These are phyloP conservation scores for Parasarocladium wereldwijsianum DNA, from an alignment of 2,329 filamentous ascomycete species.

Conservation along the genomic window DNA sequence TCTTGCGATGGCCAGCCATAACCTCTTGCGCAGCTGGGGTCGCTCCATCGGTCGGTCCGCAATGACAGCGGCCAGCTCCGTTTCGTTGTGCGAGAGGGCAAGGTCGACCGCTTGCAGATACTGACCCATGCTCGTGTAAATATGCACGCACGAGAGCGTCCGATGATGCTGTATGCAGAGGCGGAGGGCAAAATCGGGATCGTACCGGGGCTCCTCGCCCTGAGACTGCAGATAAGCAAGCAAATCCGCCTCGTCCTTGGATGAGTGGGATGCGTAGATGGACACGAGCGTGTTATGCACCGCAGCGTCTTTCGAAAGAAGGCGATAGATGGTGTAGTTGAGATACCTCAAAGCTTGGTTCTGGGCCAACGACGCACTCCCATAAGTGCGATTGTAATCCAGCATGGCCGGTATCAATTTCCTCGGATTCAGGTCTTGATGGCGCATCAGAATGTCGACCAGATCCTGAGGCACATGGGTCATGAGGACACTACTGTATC, in stretches of 20 bases:
- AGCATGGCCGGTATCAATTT: constrained; percentile 86
- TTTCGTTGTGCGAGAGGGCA: constrained; percentile 75
- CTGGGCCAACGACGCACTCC: constrained; percentile 45
- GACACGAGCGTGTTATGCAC: constrained; percentile 96
- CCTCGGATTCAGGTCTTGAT: constrained; percentile 68
- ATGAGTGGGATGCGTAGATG: constrained; percentile 79
- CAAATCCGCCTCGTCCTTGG: constrained; percentile 70
- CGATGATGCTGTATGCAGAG: constrained; percentile 90
- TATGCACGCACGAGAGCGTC: constrained; percentile 88
- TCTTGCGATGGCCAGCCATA: constrained; percentile 90
- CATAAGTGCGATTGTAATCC: constrained; percentile 75
- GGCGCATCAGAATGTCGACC: constrained; percentile 92
- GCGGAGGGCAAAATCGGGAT: constrained; percentile 89
- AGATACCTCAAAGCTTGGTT: constrained; percentile 94
- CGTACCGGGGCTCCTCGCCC: constrained; percentile 73
- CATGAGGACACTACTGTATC: constrained; percentile 95
- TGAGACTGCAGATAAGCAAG: constrained; percentile 84
- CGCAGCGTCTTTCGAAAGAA: constrained; percentile 66
- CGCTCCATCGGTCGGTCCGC: constrained; percentile 75
- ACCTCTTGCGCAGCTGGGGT: constrained; percentile 69
- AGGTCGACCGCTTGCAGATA: constrained; percentile 88
- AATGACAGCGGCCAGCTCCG: constrained; percentile 79
- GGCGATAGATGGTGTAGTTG: constrained; percentile 80
- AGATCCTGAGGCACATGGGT: constrained; percentile 70
- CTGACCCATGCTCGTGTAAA: constrained; percentile 93